Base-by-base conservation (phyloP, 768 basidiomycete species). In the Auricularia auricula-judae region DNA sequence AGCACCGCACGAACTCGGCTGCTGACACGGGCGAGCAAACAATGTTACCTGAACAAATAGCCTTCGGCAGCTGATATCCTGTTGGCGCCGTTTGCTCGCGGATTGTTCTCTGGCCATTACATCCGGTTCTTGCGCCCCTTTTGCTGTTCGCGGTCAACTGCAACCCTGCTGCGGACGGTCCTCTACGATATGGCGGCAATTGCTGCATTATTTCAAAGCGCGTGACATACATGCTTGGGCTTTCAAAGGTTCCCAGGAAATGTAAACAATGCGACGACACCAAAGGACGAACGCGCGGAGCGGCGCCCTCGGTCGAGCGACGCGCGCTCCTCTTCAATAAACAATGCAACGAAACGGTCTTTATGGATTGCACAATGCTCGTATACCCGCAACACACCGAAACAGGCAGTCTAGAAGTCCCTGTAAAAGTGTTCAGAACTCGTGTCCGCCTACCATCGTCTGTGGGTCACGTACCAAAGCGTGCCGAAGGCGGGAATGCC, bases 401-500 rank as follows among this genome's bases (percentile, higher is more conserved):
- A 10, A 58, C 34, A 58, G 21, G 16, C 14, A 61, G 59, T 61
- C 64, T 64, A 66, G 71, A 73, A 73, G 66, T 73, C 72, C 72
- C 39, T 42, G 39, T 14, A 42, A 42, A 8, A 14, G 2, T 14
- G 39, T 42, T 42, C 39, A 42, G 39, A 7, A 14, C 39, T 42
- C 12, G 39, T 14, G 8, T 7, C 39, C 8, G 39, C 7, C 39
- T 8, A 14, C 7, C 8, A 14, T 8, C 39, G 4, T 8, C 39
- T 7, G 8, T 42, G 7, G 8, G 4, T 2, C 39, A 54, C 18
- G 53, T 42, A 42, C 39, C 72, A 73, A 29, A 73, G 71, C 36
- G 72, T 73, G 23, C 72, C 77, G 63, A 78, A 78, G 12, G 81
- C 82, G 51, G 86, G 86, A 68, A 87, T 87, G 33, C 83, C 84